These are phyloP conservation scores for Colletotrichum limetticola DNA, from an alignment of 2,329 filamentous ascomycete species.

Conservation along the genomic window DNA sequence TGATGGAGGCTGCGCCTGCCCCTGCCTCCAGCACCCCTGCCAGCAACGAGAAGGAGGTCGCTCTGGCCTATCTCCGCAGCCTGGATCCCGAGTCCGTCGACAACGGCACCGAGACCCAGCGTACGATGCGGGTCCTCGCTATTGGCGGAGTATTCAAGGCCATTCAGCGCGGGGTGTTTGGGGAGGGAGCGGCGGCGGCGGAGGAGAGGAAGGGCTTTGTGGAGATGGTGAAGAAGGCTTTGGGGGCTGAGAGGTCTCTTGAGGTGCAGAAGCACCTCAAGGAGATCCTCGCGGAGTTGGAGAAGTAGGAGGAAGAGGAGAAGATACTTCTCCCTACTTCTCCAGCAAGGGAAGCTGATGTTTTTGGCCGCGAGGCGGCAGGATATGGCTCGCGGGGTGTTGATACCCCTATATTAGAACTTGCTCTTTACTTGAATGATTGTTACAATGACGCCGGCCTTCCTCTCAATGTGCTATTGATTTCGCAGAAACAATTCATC, in stretches of 20 bases:
- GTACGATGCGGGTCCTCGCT: constrained; percentile 58
- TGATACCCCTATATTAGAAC: constrained; percentile 2
- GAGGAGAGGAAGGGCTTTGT: constrained; percentile 38
- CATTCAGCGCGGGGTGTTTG: constrained; percentile 56
- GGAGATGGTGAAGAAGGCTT: constrained; percentile 47
- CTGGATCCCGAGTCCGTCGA: constrained; percentile 59
- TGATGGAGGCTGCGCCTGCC: constrained; percentile 55
- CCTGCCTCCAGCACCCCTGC: constrained; percentile 21
- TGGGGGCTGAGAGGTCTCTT: constrained; percentile 53
- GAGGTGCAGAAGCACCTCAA: constrained; percentile 58
- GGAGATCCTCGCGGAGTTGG: constrained; percentile 46
- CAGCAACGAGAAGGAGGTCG: constrained; percentile 34
- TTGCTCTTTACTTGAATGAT: not conserved
- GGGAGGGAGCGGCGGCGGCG: constrained; percentile 27
- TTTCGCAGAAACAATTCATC: too few relatives aligned
- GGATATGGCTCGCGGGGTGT: constrained; percentile 1
- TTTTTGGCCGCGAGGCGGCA: not conserved
- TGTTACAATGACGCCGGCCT: not conserved
- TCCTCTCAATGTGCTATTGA: too few relatives aligned
- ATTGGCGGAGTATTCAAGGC: constrained; percentile 54
- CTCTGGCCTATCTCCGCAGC: constrained; percentile 55
- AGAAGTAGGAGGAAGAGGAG: constrained; percentile 14
- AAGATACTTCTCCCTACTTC: not conserved
- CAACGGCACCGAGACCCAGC: constrained; percentile 62
- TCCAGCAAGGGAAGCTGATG: not conserved